Conservation (phyloP, 805 yeast species). For the Clavispora asparagi region DNA sequence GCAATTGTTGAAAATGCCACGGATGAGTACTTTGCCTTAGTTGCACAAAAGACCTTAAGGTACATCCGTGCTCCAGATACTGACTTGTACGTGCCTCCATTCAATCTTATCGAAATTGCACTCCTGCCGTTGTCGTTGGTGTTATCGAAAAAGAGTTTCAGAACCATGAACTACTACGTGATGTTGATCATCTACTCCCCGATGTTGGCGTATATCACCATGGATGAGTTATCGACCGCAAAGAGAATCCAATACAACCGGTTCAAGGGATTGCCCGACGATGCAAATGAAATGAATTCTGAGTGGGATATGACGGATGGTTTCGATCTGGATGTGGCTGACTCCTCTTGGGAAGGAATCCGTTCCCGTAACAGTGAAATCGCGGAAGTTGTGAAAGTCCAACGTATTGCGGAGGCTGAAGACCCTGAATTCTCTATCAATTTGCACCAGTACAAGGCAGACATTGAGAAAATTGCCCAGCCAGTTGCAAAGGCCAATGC, state of each 20-base stretch:
- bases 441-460: constrained; percentile 43
- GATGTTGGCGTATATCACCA: constrained; percentile 51
- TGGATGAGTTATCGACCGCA: constrained; percentile 63
- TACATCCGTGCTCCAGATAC: constrained; percentile 87
- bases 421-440: constrained; percentile 66
- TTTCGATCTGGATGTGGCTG: constrained; percentile 32
- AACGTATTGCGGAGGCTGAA: constrained; percentile 56
- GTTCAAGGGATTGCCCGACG: constrained; percentile 59
- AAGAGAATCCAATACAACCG: constrained; percentile 70
- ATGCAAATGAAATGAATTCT: constrained; percentile 69
- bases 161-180: constrained; percentile 44
- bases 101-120: constrained; percentile 62
- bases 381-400: constrained; percentile 37
- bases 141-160: constrained; percentile 30
- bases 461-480: constrained; percentile 48
- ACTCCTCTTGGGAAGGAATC: constrained; percentile 32
- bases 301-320: constrained; percentile 88
- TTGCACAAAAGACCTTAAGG: constrained; percentile 77
- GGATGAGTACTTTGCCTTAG: constrained; percentile 79
- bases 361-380: constrained; percentile 36
- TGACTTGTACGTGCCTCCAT: constrained; percentile 79
- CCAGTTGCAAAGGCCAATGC: constrained; percentile 53
- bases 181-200: constrained; percentile 71
- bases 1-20: constrained; percentile 77
- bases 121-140: constrained; percentile 28